Evolutionary conservation across 2,329 filamentous ascomycete species (phyloP).

Genomic region (Clarireedia homoeocarpa): DNA sequence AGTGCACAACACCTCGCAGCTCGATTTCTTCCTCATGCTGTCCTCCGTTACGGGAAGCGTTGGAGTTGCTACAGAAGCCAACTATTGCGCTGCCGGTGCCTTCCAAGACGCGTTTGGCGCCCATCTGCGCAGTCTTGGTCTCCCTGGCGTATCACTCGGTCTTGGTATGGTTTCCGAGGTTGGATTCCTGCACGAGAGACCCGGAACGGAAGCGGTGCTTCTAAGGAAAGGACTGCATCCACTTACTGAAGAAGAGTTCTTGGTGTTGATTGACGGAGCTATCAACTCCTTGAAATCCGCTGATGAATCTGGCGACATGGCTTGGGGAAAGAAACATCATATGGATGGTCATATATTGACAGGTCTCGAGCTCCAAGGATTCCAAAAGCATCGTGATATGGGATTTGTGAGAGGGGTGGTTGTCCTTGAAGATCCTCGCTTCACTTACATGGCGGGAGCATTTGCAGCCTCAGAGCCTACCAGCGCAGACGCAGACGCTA

Average conservation of each 20-base stretch:
- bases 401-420: not conserved
- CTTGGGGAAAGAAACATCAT: not conserved
- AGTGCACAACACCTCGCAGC: not conserved
- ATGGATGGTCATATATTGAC: constrained; percentile 3
- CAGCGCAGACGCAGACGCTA: no score
- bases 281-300: not conserved
- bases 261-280: no score
- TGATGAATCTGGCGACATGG: not conserved
- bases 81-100: constrained; percentile 33
- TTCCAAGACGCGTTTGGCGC: constrained; percentile 31
- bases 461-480: not conserved
- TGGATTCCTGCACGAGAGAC: constrained; percentile 31
- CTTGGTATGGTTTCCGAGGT: constrained; percentile 32
- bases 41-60: constrained; percentile 15
- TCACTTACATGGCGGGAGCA: not conserved
- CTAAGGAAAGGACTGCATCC: constrained; percentile 31
- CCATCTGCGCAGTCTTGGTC: constrained; percentile 21
- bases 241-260: constrained; percentile 21
- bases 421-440: constrained; percentile 1
- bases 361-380: not conserved
- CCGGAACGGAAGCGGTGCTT: constrained; percentile 31
- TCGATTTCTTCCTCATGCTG: constrained; percentile 30
- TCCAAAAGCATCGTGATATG: not conserved
- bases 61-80: constrained; percentile 25
- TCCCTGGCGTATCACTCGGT: constrained; percentile 21